Conservation (phyloP, 306 rosid species). For the Alnus glutinosa region DNA sequence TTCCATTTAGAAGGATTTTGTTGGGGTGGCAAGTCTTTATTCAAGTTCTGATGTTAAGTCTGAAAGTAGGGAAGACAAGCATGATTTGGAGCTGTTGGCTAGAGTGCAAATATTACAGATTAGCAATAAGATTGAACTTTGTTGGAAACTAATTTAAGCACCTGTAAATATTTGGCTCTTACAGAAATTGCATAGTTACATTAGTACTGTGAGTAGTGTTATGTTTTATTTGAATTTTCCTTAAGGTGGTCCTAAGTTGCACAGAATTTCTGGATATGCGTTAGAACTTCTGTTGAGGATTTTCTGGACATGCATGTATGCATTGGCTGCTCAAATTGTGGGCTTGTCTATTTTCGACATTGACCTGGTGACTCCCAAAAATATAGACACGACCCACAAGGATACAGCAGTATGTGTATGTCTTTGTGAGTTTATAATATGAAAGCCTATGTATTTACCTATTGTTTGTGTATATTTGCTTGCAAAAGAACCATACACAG, state of each 20-base stretch:
- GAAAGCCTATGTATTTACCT: background rate
- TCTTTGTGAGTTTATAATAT: background rate
- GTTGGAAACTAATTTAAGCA: background rate
- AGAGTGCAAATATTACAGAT: background rate
- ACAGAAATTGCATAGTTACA: background rate
- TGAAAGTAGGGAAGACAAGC: background rate
- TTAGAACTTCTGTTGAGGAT: background rate
- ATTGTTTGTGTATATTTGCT: background rate
- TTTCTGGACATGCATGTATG: background rate
- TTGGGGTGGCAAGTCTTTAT: background rate
- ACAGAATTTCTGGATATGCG: background rate
- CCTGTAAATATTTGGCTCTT: background rate
- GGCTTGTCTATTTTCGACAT: background rate
- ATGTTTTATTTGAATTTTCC: background rate
- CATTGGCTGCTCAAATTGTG: background rate
- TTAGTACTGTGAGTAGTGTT: background rate
- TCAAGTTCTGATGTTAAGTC: background rate
- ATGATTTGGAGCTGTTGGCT: background rate
- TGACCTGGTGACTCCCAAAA: background rate
- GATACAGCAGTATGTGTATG: background rate
- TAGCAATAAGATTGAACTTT: background rate
- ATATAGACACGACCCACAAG: background rate
- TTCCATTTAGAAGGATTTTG: background rate
- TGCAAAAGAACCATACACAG: background rate
- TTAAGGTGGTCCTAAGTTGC: background rate